These are phyloP conservation scores for Aspergillus sp. DNA, from an alignment of 2,329 filamentous ascomycete genomes.

Conservation along the genomic window DNA sequence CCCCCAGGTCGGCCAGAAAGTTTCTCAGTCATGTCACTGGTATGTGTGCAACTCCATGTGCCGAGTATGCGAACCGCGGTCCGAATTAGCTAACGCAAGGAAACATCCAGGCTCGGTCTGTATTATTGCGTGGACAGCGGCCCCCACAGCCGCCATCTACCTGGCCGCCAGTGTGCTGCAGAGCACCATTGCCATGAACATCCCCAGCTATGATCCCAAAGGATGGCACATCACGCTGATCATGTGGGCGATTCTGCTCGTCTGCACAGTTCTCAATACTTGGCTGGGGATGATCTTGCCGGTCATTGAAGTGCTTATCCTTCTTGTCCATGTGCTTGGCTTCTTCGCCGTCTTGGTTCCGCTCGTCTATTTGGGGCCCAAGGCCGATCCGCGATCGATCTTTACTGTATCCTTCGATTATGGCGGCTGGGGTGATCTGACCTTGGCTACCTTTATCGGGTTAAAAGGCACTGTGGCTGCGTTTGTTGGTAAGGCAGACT, in stretches of 20 bases:
- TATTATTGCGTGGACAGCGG: slow-evolving; percentile 3
- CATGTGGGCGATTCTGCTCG: background rate
- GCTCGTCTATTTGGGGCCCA: slow-evolving; percentile 44
- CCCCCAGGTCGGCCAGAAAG: slow-evolving; percentile 35
- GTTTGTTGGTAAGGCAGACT: slow-evolving; percentile 19
- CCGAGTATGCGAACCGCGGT: no score
- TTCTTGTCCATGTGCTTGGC: slow-evolving; percentile 53
- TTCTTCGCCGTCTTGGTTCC: slow-evolving; percentile 56
- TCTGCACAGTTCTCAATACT: background rate
- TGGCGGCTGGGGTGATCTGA: slow-evolving; percentile 25
- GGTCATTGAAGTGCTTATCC: slow-evolving; percentile 50
- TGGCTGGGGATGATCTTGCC: slow-evolving; percentile 43
- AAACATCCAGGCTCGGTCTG: background rate
- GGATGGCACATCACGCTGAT: slow-evolving; percentile 52
- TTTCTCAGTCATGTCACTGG: slow-evolving; percentile 43
- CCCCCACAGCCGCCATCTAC: slow-evolving; percentile 6
- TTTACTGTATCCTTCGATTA: slow-evolving; percentile 26
- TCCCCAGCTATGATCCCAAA: slow-evolving; percentile 38
- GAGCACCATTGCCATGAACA: slow-evolving; percentile 10
- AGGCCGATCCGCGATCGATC: slow-evolving; percentile 27
- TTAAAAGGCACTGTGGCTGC: slow-evolving; percentile 23
- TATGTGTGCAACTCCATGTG: slow-evolving; percentile 3
- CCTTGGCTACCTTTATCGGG: slow-evolving; percentile 29
- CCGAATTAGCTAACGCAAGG: no score
- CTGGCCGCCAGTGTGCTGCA: slow-evolving; percentile 7